These are phyloP conservation scores for Monosporascus sp. DNA, from an alignment of 2,329 filamentous ascomycete genomes.

Conservation along the genomic window DNA sequence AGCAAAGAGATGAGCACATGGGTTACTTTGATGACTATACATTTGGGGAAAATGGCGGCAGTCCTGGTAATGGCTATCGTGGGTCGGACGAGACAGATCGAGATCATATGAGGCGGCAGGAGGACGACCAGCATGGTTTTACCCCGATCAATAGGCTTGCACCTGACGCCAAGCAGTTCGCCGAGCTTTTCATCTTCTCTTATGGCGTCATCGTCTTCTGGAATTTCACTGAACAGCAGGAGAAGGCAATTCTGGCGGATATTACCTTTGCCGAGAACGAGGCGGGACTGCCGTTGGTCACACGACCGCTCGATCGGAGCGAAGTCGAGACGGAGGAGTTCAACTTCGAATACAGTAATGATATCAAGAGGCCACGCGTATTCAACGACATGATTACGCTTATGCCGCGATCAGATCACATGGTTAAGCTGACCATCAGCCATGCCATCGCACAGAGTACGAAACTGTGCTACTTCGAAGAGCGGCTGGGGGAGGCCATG, in stretches of 20 bases:
- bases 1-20: slow-evolving; percentile 82
- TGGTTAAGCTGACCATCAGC: slow-evolving; percentile 97
- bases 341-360: slow-evolving; percentile 91
- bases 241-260: slow-evolving; percentile 94
- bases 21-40: slow-evolving; percentile 79
- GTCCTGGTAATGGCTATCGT: slow-evolving; percentile 16
- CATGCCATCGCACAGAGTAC: slow-evolving; percentile 97
- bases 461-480: slow-evolving; percentile 92
- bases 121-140: slow-evolving; percentile 31
- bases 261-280: slow-evolving; percentile 78
- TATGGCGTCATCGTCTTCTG: slow-evolving; percentile 98
- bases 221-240: slow-evolving; percentile 95
- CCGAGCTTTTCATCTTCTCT: slow-evolving; percentile 94
- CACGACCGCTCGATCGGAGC: slow-evolving; percentile 73
- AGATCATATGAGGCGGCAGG: slow-evolving; percentile 22
- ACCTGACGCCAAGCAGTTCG: slow-evolving; percentile 71
- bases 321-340: slow-evolving; percentile 98
- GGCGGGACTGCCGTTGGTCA: slow-evolving; percentile 61
- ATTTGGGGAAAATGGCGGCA: slow-evolving; percentile 38
- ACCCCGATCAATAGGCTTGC: slow-evolving; percentile 55
- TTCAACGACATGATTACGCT: slow-evolving; percentile 99
- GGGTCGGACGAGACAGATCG: slow-evolving; percentile 11
- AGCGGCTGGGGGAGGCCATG: slow-evolving; percentile 94
- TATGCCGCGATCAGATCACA: slow-evolving; percentile 83
- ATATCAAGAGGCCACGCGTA: slow-evolving; percentile 80